Base-by-base conservation (phyloP, 2,329 filamentous ascomycete species). In the Stromatinia cepivora region DNA sequence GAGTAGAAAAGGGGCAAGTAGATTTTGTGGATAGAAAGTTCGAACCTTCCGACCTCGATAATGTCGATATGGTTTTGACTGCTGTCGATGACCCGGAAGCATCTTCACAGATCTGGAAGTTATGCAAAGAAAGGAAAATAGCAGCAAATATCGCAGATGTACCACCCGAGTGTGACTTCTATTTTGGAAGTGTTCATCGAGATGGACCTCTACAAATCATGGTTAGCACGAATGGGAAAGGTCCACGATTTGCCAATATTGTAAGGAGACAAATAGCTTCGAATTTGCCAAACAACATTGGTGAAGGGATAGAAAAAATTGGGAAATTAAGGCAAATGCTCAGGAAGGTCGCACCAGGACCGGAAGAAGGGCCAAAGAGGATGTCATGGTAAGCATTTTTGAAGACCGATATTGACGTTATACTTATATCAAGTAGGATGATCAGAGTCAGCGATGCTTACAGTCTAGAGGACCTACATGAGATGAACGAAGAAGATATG, bases 181-280 rank as follows among this genome's bases (percentile, higher is more conserved):
- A 97, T 84, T 99, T 99, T 82, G 95, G 95, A 72, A 95, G 92
- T 78, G 90, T 97, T 52, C 92, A 99, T 81, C 90, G 95, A 64
- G 95, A 99, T 79, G 95, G 95, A 0, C 95, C 95, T 8, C 81
- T 99, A 71, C 95, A 99, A 83, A 90, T 99, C 77, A 99, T 99
- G 95, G 94, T 99, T 75, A 96, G 92, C 82, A 99, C 95, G 48
- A 99, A 98, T 79, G 95, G 95, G 66, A 97, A 97, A 79, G 95
- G 95, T 0, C 95, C 95, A 0, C 90, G 94, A 78, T 82, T 99
- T 72, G 95, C 95, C 13, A 94, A 92, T 74, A 89, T 94, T 61
- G 91, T 99, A 64, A 84, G 94, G 67, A 87, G 90, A 78, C 88
- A 91, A 78, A 97, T 99, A 73, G 94, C 93, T 25, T 85, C 83